Percentiles rank a stretch among this genome's conserved stretches.
These are phyloP conservation scores for Cercospora citrullina DNA, from an alignment of 2,329 filamentous ascomycete genomes.

Conservation along the genomic window DNA sequence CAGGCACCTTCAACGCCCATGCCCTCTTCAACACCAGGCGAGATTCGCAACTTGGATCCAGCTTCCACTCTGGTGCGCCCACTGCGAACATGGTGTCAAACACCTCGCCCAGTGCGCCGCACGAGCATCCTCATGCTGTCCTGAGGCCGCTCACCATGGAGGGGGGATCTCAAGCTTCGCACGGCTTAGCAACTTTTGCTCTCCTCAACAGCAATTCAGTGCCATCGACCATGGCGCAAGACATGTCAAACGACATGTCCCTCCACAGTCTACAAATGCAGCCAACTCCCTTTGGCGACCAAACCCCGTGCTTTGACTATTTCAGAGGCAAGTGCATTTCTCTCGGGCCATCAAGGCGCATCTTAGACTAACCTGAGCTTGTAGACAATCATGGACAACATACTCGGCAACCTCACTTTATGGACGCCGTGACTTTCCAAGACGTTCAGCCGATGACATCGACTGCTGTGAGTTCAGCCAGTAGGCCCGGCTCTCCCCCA, in stretches of 20 bases:
- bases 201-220: neutral
- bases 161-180: neutral
- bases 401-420: neutral
- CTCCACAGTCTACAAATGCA: constrained; percentile 3
- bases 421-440: neutral
- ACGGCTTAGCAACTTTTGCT: neutral
- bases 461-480: constrained; percentile 1
- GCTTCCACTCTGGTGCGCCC: neutral
- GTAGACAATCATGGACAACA: neutral
- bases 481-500: neutral
- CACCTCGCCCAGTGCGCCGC: neutral
- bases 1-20: neutral
- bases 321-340: neutral
- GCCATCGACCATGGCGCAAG: neutral
- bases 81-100: neutral
- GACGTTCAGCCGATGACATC: constrained; percentile 3
- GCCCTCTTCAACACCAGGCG: neutral
- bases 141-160: neutral
- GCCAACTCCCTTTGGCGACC: neutral
- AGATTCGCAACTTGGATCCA: constrained; percentile 1
- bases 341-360: neutral
- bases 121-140: neutral
- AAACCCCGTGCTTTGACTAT: constrained; percentile 4
- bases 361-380: neutral
- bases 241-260: neutral